Base-by-base conservation (phyloP, 2,329 filamentous ascomycete species). In the Microcyclospora tardicrescens region DNA sequence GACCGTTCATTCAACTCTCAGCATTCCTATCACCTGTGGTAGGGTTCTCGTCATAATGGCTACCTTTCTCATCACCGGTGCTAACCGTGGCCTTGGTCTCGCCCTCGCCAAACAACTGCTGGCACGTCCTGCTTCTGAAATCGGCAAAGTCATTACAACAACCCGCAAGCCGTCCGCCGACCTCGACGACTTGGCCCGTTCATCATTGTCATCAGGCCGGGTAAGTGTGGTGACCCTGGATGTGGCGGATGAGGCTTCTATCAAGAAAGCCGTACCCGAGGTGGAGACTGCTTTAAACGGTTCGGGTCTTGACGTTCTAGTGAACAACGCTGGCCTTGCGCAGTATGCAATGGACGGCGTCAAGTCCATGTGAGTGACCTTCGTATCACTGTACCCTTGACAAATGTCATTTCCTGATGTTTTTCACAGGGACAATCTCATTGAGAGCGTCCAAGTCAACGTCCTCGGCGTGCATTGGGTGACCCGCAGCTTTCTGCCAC, bases 271-370 rank as follows among this genome's bases (percentile, higher is more conserved):
- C 0, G 61, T 47, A 1, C 38, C 39, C 0, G 40, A 49, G 11
- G 58, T 66, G 3, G 58, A 64, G 19, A 33, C 37, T 4, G 47
- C 48, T 2, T 46, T 67, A 1, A 44, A 48, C 12, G 64, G 55
- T 3, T 58, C 57, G 10, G 65, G 64, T 0, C 52, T 71, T 0
- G 68, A 71, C 44, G 61, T 68, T 6, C 41, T 71, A 19, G 56
- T 67, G 40, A 68, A 68, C 48, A 68, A 68, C 49, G 65, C 62
- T 0, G 66, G 63, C 0, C 43, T 58, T 16, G 43, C 49, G 39
- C 30, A 38, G n/a, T 35, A 35, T 11, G 35, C 40, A 24, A 15
- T 35, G 6, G 39, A 39, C 2, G 42, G 39, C 6, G 39, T n/a
- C n/a, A n/a, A n/a, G n/a, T n/a, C n/a, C n/a, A n/a, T n/a, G n/a